Conservation (phyloP, 306 rosid species). For the Biancaea sappan region DNA sequence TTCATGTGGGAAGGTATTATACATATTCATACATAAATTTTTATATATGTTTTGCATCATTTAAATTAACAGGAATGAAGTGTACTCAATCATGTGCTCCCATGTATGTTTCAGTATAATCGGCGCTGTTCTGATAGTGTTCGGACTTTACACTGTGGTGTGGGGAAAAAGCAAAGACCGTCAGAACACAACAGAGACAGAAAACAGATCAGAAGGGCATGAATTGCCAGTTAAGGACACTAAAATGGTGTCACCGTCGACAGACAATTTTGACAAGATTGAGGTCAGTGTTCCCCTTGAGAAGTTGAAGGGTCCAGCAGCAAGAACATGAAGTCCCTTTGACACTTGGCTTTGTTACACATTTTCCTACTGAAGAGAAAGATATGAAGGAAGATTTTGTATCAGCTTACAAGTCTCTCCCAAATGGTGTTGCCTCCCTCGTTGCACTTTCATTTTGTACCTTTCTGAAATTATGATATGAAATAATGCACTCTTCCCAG, state of each 20-base stretch:
- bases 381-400: constrained; percentile 40
- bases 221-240: constrained; percentile 66
- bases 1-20: constrained; percentile 92
- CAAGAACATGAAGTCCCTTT: constrained; percentile 30
- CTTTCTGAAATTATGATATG: constrained; percentile 21
- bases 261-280: constrained; percentile 39
- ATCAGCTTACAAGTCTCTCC: constrained; percentile 31
- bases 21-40: too few species aligned
- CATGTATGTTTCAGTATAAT: constrained; percentile 55
- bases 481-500: constrained; percentile 33
- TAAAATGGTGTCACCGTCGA: constrained; percentile 33
- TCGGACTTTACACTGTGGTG: constrained; percentile 87
- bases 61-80: too few species aligned
- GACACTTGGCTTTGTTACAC: constrained; percentile 2
- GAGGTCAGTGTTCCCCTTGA: constrained; percentile 40
- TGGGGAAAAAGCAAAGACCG: constrained; percentile 95
- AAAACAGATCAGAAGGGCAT: constrained; percentile 42
- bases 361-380: constrained; percentile 39
- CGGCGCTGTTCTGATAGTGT: constrained; percentile 83
- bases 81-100: too few species aligned
- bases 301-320: constrained; percentile 27
- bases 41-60: too few species aligned
- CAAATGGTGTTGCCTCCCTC: constrained; percentile 2
- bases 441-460: constrained; percentile 26
- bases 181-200: constrained; percentile 11